Evolutionary conservation across 2,329 filamentous ascomycete genomes (phyloP).

Genomic region (Ophiostoma triangulosporum): DNA sequence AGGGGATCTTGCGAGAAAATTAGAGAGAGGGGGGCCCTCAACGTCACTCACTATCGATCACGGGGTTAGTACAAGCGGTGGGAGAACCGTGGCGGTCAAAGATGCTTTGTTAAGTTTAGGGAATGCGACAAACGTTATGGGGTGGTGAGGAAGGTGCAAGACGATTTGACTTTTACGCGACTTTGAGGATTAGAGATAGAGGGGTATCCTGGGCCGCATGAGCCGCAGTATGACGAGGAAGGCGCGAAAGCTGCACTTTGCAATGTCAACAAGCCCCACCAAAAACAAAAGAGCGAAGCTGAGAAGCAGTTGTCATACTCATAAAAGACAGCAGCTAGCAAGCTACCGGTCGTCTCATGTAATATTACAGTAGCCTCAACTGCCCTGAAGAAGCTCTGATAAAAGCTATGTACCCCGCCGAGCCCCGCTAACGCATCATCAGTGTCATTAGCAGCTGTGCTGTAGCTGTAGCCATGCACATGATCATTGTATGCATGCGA

Average conservation of each 20-base stretch:
- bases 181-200: background rate
- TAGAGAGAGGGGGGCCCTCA: background rate
- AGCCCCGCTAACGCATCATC: slow-evolving; percentile 9
- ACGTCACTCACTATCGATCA: background rate
- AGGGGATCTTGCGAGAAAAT: background rate
- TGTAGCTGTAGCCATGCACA: background rate
- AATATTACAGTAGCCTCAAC: background rate
- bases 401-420: slow-evolving; percentile 7
- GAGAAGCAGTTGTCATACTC: no score
- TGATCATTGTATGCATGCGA: background rate
- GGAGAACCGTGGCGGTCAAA: no score
- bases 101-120: no score
- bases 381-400: slow-evolving; percentile 3
- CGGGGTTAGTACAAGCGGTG: background rate
- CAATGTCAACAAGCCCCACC: background rate
- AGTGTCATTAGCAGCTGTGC: background rate
- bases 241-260: background rate
- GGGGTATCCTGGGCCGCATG: background rate
- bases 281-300: background rate
- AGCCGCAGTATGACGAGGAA: background rate
- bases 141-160: no score
- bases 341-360: background rate
- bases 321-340: no score
- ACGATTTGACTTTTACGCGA: background rate
- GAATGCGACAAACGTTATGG: no score